phyloP scores from a whole-genome alignment of 169 alveolate genomes.

The Cystoisospora suis region DNA sequence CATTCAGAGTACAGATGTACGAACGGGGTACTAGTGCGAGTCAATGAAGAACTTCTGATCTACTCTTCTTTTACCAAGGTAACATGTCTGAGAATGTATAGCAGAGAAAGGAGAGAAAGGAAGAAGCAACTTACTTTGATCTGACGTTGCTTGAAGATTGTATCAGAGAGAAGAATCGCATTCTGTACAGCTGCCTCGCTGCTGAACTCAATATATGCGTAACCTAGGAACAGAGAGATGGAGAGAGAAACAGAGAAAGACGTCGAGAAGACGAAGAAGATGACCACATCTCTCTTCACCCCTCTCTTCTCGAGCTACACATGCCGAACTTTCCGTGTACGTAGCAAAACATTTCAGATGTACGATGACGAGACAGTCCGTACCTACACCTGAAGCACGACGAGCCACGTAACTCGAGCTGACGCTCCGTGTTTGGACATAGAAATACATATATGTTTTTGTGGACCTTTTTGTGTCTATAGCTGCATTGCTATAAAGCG shows the following conservation, averaged over 20 bases:
- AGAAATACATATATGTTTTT: too few relatives aligned
- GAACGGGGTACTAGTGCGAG: background rate
- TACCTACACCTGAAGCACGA: too few relatives aligned
- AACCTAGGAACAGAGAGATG: conserved; percentile 67
- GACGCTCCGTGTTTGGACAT: too few relatives aligned
- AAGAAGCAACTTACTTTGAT: conserved; percentile 76
- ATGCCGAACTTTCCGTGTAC: too few relatives aligned
- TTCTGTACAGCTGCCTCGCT: conserved; percentile 83
- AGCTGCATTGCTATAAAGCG: too few relatives aligned
- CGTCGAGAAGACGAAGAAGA: background rate
- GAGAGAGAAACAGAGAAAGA: background rate
- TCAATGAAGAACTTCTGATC: background rate
- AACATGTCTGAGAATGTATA: background rate
- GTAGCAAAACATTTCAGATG: too few relatives aligned
- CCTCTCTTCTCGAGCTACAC: too few relatives aligned
- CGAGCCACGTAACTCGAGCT: too few relatives aligned
- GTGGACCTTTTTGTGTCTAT: too few relatives aligned
- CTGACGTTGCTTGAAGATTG: conserved; percentile 89
- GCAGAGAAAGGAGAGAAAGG: background rate
- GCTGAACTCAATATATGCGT: conserved; percentile 91
- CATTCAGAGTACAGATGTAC: too few relatives aligned
- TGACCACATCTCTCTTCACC: too few relatives aligned
- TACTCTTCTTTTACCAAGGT: background rate
- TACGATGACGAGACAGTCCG: too few relatives aligned
- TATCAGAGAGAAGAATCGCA: conserved; percentile 86